A percentile compares a stretch with the other conserved stretches of the same genome.
Evolutionary conservation across 2,329 filamentous ascomycete species (phyloP).

Genomic region (Arthrobotrys sphaeroides): DNA sequence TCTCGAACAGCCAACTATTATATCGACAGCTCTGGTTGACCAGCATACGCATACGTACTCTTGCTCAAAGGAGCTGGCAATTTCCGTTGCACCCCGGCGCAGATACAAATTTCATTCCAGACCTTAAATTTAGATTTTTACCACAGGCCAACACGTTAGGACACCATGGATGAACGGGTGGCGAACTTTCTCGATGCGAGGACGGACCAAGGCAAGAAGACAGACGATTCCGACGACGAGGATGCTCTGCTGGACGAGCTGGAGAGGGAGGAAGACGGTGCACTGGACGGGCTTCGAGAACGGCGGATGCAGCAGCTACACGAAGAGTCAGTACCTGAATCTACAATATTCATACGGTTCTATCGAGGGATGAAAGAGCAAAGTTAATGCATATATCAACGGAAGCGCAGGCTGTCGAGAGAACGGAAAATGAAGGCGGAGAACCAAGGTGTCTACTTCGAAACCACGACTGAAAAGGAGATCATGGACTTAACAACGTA

Average conservation of each 20-base stretch:
- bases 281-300: slow-evolving; percentile 68
- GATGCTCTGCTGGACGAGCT: slow-evolving; percentile 69
- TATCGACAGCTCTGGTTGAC: background rate
- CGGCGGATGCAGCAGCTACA: slow-evolving; percentile 69
- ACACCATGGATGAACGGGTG: slow-evolving; percentile 51
- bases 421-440: slow-evolving; percentile 66
- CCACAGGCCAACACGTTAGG: slow-evolving; percentile 36
- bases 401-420: slow-evolving; percentile 60
- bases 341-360: background rate
- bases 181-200: slow-evolving; percentile 57
- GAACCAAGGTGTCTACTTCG: slow-evolving; percentile 67
- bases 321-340: slow-evolving; percentile 62
- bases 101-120: background rate
- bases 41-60: too few species aligned
- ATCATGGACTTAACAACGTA: slow-evolving; percentile 65
- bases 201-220: slow-evolving; percentile 43
- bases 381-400: background rate
- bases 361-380: background rate
- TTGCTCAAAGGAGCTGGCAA: background rate
- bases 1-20: background rate
- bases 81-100: background rate
- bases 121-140: too few species aligned
- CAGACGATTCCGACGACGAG: slow-evolving; percentile 65
- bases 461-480: slow-evolving; percentile 69
- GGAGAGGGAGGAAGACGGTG: slow-evolving; percentile 64